Evolutionary conservation across 2,329 filamentous ascomycete species (phyloP).

Genomic region (Exophiala sp.): DNA sequence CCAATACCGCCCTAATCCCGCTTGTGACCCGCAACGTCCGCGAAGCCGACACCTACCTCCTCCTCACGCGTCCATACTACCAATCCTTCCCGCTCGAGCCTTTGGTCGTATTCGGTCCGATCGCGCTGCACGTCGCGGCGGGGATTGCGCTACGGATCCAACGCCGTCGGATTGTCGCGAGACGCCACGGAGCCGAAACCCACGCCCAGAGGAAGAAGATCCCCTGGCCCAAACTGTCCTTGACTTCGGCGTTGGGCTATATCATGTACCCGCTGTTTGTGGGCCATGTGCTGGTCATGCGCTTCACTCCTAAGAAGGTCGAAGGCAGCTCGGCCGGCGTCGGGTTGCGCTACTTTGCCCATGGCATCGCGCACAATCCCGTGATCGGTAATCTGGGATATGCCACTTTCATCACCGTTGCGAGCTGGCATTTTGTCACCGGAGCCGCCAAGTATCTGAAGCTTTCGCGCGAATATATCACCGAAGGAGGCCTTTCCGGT

Average conservation of each 20-base stretch:
- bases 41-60: conserved; percentile 74
- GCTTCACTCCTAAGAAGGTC: conserved; percentile 65
- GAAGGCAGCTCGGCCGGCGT: conserved; percentile 85
- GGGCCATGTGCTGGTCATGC: conserved; percentile 69
- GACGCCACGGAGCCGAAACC: conserved; percentile 67
- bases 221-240: conserved; percentile 65
- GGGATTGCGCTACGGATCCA: conserved; percentile 72
- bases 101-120: conserved; percentile 67
- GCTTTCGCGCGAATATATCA: conserved; percentile 51
- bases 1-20: conserved; percentile 76
- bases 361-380: conserved; percentile 72
- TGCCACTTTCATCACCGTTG: conserved; percentile 58
- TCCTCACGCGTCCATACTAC: conserved; percentile 87
- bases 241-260: conserved; percentile 69
- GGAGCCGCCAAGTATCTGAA: conserved; percentile 79
- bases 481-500: conserved; percentile 39
- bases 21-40: conserved; percentile 66
- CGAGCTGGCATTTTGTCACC: conserved; percentile 74
- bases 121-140: conserved; percentile 68
- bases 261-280: conserved; percentile 58
- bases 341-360: conserved; percentile 73
- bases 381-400: conserved; percentile 64
- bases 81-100: conserved; percentile 77
- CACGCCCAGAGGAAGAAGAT: conserved; percentile 42
- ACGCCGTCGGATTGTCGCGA: conserved; percentile 63